Evolutionary conservation across 2,329 filamentous ascomycete genomes (phyloP).

Genomic region (Pseudogymnoascus sp.): DNA sequence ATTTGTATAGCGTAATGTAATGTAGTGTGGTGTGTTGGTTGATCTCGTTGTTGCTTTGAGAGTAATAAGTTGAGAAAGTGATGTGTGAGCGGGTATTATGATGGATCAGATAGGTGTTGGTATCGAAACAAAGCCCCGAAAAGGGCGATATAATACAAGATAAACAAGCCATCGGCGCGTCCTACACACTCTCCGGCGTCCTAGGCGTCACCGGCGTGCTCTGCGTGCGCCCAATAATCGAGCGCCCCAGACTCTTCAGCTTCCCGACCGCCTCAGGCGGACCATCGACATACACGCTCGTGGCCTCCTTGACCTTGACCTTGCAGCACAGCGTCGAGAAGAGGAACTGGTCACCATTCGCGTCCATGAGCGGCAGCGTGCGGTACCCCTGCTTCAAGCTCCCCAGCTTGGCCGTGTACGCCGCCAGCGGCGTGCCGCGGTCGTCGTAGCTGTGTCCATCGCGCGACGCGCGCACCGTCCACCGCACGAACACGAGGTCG

Average conservation of each 20-base stretch:
- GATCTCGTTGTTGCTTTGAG: neutral
- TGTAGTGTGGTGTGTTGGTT: neutral
- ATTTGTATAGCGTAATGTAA: neutral
- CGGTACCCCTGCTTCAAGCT: conserved; percentile 89
- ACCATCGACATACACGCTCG: conserved; percentile 49
- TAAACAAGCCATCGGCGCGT: neutral
- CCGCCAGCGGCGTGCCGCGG: conserved; percentile 57
- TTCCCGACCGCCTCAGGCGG: conserved; percentile 43
- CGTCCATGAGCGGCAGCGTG: conserved; percentile 81
- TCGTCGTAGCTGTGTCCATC: conserved; percentile 67
- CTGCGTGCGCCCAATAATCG: conserved; percentile 46
- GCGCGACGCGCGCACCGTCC: conserved; percentile 80
- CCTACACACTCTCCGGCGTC: neutral
- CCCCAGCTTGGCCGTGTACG: conserved; percentile 85
- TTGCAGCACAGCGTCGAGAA: conserved; percentile 93
- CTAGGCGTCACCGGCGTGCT: neutral
- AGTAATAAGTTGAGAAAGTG: neutral
- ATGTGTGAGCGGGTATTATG: neutral
- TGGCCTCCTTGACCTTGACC: conserved; percentile 59
- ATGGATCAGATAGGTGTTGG: neutral
- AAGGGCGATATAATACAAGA: neutral
- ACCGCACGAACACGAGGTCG: conserved; percentile 86
- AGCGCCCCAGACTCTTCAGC: conserved; percentile 49
- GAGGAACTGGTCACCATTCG: conserved; percentile 83
- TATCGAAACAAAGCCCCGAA: neutral